Evolutionary conservation across 371 early-diverging fungal species (phyloP), one percentile per base, ranked within the genome.

Genomic region (Mucor indicus): DNA sequence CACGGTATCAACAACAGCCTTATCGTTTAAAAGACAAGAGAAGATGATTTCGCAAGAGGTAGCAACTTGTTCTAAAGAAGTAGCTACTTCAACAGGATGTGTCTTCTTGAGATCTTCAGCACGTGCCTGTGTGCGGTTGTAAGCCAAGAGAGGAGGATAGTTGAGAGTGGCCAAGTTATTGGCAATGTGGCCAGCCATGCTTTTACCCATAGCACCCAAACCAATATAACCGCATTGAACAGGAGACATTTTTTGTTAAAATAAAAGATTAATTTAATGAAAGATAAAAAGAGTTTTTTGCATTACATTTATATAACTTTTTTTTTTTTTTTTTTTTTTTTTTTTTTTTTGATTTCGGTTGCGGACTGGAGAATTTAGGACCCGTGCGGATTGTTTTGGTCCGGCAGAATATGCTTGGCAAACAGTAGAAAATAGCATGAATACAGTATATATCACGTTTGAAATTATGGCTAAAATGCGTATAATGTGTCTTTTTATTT

Each of bases 191-290:
- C 56, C 52, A 37, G 80, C 74, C 59, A 80, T 79, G 23, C 61
- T 60, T 13, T 52, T 52, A 23, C 81, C 83, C 67, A 83, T 75
- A 19, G 53, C 69, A 5, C 83, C 83, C 6, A 83, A 64, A 4
- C 81, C 83, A 15, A 83, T 58, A 52, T 65, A 79, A n/a, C 71
- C 79, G 13, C 69, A 50, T 50, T 67, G 69, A 31, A 48, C 21
- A 37, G 40, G 31, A 30, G 33, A 27, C 48, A 48, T 55, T 40
- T 48, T 54, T 36, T 36, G 4, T 43, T 20, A 22, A 19, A 30
- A n/a, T 9, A 11, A 6, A 15, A 1, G 16, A 5, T 12, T 25
- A 7, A 30, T 33, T 33, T 47, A 41, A 19, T 17, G 10, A 46
- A 29, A 40, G 9, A 46, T 25, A 27, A 30, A 40, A 40, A 46